Conservation (phyloP, 768 basidiomycete genomes). For the Mycena haematopus region DNA sequence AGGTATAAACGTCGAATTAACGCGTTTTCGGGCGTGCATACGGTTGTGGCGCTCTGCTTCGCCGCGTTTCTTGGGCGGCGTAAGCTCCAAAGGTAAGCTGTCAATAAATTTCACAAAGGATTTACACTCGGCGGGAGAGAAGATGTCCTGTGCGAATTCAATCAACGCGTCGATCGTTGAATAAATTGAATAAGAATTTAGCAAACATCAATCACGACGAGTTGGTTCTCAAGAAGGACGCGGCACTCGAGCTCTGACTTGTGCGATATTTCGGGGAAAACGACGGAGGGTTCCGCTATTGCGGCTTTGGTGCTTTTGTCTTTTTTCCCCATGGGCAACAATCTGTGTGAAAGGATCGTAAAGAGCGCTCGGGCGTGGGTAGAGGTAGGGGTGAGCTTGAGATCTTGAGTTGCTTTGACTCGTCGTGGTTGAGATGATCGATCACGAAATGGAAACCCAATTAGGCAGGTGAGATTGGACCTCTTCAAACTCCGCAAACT, state of each 20-base stretch:
- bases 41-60: conserved; percentile 77
- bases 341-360: conserved; percentile 1
- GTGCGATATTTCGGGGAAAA: conserved; percentile 51
- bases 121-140: conserved; percentile 68
- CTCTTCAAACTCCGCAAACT: too few species aligned
- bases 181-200: neutral
- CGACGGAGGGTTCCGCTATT: neutral
- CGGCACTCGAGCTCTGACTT: conserved; percentile 55
- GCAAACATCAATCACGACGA: conserved; percentile 64
- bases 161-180: neutral
- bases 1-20: neutral
- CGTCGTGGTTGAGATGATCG: neutral
- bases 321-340: conserved; percentile 14
- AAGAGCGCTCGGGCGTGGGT: neutral
- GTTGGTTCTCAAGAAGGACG: conserved; percentile 66
- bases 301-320: conserved; percentile 5
- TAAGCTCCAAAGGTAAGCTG: conserved; percentile 63
- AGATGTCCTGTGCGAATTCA: conserved; percentile 49
- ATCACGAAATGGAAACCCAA: neutral
- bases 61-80: conserved; percentile 73
- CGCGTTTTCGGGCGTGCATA: conserved; percentile 38
- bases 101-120: conserved; percentile 65
- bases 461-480: neutral
- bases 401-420: neutral
- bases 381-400: neutral